A percentile compares a stretch with the other conserved stretches of the same genome.
Conservation (phyloP, 371 early-diverging fungal species). For the Lichtheimia ramosa region DNA sequence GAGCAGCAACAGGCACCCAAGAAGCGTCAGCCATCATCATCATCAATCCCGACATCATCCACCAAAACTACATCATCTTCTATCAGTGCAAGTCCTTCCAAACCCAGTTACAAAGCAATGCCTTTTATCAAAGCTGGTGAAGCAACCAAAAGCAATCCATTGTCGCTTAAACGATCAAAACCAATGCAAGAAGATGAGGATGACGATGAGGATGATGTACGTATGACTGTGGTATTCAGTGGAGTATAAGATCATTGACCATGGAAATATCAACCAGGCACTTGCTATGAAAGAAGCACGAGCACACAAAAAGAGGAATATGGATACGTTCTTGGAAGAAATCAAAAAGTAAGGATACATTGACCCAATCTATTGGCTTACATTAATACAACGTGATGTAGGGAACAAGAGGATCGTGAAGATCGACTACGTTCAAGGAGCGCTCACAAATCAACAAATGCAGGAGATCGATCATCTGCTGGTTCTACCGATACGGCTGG, state of each 20-base stretch:
- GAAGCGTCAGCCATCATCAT: slow-evolving; percentile 4
- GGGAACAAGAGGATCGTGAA: slow-evolving; percentile 45
- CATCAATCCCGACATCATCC: neutral
- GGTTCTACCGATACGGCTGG: neutral
- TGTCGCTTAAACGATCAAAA: slow-evolving; percentile 3
- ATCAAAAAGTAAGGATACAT: slow-evolving; percentile 61
- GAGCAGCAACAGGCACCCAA: neutral
- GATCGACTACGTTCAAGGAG: slow-evolving; percentile 28
- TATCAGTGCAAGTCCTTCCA: slow-evolving; percentile 1
- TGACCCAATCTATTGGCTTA: neutral
- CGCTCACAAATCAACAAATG: slow-evolving; percentile 11
- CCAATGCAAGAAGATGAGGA: slow-evolving; percentile 23
- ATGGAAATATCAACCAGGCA: slow-evolving; percentile 11
- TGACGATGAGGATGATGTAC: slow-evolving; percentile 35
- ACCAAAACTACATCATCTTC: slow-evolving; percentile 5
- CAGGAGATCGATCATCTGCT: slow-evolving; percentile 6
- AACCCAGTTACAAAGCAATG: slow-evolving; percentile 43
- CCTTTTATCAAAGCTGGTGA: slow-evolving; percentile 44
- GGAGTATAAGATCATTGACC: no score
- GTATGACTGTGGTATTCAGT: neutral
- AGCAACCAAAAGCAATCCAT: slow-evolving; percentile 9
- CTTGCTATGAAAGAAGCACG: slow-evolving; percentile 33
- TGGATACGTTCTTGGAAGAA: slow-evolving; percentile 85
- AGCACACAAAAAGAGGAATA: slow-evolving; percentile 71
- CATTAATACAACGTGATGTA: neutral